Base-by-base conservation (phyloP, 345 rosid genomes). In the Eucalyptus cladocalyx region DNA sequence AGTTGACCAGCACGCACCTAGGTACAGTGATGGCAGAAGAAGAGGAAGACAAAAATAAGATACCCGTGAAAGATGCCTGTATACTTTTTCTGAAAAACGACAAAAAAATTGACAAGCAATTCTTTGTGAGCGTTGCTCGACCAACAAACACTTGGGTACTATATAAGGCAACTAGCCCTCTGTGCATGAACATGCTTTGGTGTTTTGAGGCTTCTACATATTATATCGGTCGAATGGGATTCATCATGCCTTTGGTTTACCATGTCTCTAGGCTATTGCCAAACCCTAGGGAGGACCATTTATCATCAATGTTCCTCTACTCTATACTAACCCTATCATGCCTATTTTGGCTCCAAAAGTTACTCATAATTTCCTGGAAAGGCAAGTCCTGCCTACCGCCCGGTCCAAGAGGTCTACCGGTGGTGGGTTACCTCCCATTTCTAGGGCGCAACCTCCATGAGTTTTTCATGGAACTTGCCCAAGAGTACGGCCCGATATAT, bases 391-490 rank as follows among this genome's bases (percentile, higher is more conserved):
- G 15, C 43, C 40, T 87, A 40, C 90, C 86, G 2, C 90, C 90
- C 0, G 87, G 87, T 19, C 90, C 90, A 4, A 51, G 88, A 11
- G 90, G 90, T 49, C 58, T 89, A 9, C 87, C 88, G 28, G 21
- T 87, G 9, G 56, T 87, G 11, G 89, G 91, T 16, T 89, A 76
- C 91, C 91, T 89, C 43, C 91, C 89, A 13, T 93, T 92, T 67
- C 92, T 93, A 11, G 89, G 92, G 32, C 30, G 54, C 15, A 58
- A 92, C 72, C 91, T 93, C 81, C 94, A 92, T 62, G n/a, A 62
- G 2, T 11, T 19, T 24, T 93, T 92, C 88, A 87, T 86, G 51
- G 87, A 88, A 26, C 51, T 92, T 85, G 90, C 92, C 18, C 19
- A 2, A n/a, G 15, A 9, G 17, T 91, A 93, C 6, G 92, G 94